Evolutionary conservation across 768 basidiomycete species (phyloP), one percentile per base, ranked within the genome.

Genomic region (Calvatia gigantea): DNA sequence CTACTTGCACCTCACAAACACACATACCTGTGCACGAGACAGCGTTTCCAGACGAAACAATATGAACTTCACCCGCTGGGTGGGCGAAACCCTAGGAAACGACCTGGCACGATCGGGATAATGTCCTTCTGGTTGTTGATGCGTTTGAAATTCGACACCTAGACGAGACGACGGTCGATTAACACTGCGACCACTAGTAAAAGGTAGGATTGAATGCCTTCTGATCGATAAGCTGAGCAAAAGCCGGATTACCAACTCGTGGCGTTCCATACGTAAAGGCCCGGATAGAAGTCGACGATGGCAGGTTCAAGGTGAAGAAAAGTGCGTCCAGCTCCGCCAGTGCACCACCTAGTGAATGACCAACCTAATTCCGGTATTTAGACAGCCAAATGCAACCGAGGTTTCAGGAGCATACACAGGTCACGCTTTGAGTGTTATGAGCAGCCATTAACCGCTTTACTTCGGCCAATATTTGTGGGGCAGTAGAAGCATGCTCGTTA

Each of bases 31-130:
- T 62, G 56, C 75, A 77, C 31, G 70, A 62, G 15, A 73, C 67
- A 41, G 69, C 73, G 37, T 66, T 65, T 4, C 67, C 72, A 2
- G 69, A 65, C 14, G 73, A 66, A 50, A 81, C 51, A 41, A 85
- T 79, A 58, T 83, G 81, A 12, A 83, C 65, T 62, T 85, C 83
- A 17, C 81, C 81, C n/a, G 73, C 67, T 1, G 78, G 76, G 49
- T 83, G 81, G 35, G 67, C 58, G 67, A 76, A 86, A 47, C 79
- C n/a, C 80, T 57, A 84, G 62, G 54, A 68, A 70, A 17, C 74
- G 70, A 2, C 74, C 78, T 6, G 84, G 84, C 6, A 86, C 72
- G 56, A 81, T 84, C 21, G 86, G 85, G 39, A 86, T 69, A 27
- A 74, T 56, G 61, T 82, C 77, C 72, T 56, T 39, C 54, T 72